Evolutionary conservation across 1,284 basidiomycete species (phyloP), one percentile per base, ranked within the genome.

Genomic region (Boletus sp.): DNA sequence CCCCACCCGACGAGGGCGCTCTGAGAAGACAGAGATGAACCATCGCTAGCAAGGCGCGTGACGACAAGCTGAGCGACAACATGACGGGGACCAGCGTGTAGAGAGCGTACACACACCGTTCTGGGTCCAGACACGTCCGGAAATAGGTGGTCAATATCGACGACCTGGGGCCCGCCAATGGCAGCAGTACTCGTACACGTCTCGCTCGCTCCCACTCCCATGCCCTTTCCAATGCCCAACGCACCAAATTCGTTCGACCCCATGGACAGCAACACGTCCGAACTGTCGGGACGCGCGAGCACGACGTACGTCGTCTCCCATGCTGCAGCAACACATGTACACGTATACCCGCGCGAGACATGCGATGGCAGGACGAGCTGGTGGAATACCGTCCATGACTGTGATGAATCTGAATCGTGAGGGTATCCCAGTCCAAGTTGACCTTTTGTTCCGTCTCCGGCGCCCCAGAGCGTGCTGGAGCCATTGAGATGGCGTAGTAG

Each of bases 271-370:
- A 95, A 67, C 3, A 88, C 71, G 68, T 95, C 91, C 33, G 76
- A 73, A 38, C 69, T 69, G 25, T 70, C 77, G 13, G 72, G 64
- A 47, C 68, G 71, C 23, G 79, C 77, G 7, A 89, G 69, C 11
- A 85, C 87, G 44, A 93, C 76, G 71, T 90, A 94, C 53, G 86
- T 88, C 10, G 93, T 93, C 72, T 95, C 91, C 93, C 94, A 96
- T 30, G 86, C 83, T 2, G 88, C 84, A 9, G 86, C 85, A 46
- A 94, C 74, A 17, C 76, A 60, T 53, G 77, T 79, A 50, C 77
- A 72, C 21, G 67, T 60, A 67, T 82, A 82, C 6, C 68, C 77
- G 10, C 64, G 60, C 9, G 81, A 65, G 4, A 71, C 74, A 14
- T 72, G 58, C 25, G 31, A 21, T 13, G 23, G 19, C 9, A 87